Percentiles rank a stretch among this genome's conserved stretches.
These are phyloP conservation scores for Calonectria pseudoreteaudii DNA, from an alignment of 2,329 filamentous ascomycete genomes.

Conservation along the genomic window DNA sequence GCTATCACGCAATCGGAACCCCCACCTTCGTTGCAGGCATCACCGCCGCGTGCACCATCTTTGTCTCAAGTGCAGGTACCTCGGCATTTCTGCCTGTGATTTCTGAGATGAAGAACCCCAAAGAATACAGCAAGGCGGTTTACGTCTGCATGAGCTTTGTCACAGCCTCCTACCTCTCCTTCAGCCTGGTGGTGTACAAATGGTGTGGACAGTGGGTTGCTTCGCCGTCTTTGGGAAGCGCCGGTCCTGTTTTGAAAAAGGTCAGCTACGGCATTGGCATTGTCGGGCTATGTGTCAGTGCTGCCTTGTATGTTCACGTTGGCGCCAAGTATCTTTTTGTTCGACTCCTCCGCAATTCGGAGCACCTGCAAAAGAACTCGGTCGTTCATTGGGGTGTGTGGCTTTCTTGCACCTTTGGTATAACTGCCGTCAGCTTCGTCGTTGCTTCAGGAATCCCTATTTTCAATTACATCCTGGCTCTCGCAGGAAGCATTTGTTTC, in stretches of 20 bases:
- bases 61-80: slow-evolving; percentile 36
- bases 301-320: neutral
- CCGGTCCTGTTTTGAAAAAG: slow-evolving; percentile 11
- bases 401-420: slow-evolving; percentile 18
- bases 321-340: slow-evolving; percentile 8
- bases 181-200: slow-evolving; percentile 4
- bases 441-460: slow-evolving; percentile 39
- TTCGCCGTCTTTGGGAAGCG: slow-evolving; percentile 1
- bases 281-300: neutral
- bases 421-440: slow-evolving; percentile 35
- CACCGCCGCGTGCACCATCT: slow-evolving; percentile 40
- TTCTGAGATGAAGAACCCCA: slow-evolving; percentile 18
- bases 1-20: slow-evolving; percentile 39
- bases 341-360: neutral
- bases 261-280: slow-evolving; percentile 3
- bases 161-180: neutral
- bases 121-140: neutral
- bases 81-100: slow-evolving; percentile 41
- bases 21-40: slow-evolving; percentile 40
- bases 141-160: neutral
- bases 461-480: slow-evolving; percentile 41
- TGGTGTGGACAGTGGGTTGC: neutral
- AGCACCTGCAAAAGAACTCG: neutral
- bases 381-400: neutral
- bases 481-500: slow-evolving; percentile 43